phyloP scores from a whole-genome alignment of 371 early-diverging fungal species.

The Rhizopus arrhizus region DNA sequence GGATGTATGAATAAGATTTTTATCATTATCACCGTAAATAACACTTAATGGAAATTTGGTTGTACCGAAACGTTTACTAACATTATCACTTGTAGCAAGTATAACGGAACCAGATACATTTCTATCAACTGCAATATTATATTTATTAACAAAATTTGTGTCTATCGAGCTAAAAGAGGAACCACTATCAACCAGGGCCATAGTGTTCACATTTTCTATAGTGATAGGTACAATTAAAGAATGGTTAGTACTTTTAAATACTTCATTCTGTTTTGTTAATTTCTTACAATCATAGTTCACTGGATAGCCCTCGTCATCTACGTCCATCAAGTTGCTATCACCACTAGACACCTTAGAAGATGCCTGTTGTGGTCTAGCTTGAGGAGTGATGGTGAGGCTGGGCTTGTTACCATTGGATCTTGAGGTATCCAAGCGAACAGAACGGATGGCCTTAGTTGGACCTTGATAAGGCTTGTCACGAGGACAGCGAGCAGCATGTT shows the following conservation, averaged over 20 bases:
- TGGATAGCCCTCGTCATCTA: background rate
- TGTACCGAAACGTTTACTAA: background rate
- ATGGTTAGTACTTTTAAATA: background rate
- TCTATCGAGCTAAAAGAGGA: conserved; percentile 4
- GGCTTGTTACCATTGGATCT: too few relatives aligned
- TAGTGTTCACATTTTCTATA: conserved; percentile 6
- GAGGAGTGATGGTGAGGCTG: too few relatives aligned
- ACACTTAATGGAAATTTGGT: background rate
- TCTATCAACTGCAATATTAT: too few relatives aligned
- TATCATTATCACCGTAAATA: background rate
- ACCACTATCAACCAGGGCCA: conserved; percentile 10
- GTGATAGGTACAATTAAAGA: conserved; percentile 4
- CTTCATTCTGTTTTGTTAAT: background rate
- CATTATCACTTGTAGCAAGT: background rate
- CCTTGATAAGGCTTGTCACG: too few relatives aligned
- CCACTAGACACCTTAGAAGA: background rate
- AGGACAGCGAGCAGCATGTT: too few relatives aligned
- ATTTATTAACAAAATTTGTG: background rate
- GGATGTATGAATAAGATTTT: background rate
- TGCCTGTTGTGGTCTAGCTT: background rate
- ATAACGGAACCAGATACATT: background rate
- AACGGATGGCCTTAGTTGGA: too few relatives aligned
- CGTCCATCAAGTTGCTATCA: background rate
- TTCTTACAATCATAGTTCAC: conserved; percentile 9
- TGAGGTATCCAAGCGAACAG: too few relatives aligned